Base-by-base conservation (phyloP, 345 rosid genomes). In the Raphanus raphanistrum region DNA sequence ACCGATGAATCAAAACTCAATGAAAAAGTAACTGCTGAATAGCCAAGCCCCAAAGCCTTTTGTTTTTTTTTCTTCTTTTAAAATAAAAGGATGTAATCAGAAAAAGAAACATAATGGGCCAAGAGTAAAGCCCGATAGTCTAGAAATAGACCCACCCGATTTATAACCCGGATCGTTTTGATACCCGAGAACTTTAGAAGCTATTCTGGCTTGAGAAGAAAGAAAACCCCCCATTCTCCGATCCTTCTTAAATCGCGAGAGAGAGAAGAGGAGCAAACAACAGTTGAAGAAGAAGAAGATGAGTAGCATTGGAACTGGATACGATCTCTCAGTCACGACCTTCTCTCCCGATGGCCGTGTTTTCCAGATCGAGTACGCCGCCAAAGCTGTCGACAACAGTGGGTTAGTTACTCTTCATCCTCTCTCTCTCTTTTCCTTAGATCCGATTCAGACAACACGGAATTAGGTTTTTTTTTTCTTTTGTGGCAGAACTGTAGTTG, bases 271-370 rank as follows among this genome's bases (percentile, higher is more conserved):
- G 57, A 50, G 57, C 15, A n/a, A 15, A 50, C 6, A 50, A 32
- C 33, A 21, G 43, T n/a, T 5, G 31, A 60, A 3, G 9, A 79
- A 76, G 65, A 95, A 2, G 6, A 79, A 76, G 66, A 96, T 96
- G 99, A 90, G 93, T 82, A 96, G 98, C 93, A 96, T 96, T 55
- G 98, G 99, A 45, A 96, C 99, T 0, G 98, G 99, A 11, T 96
- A 96, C 85, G 99, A 96, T 90, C 97, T 96, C 21, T 96, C 97
- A 0, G 98, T 96, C 63, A 96, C 99, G 9, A 93, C 99, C 52
- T 96, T 96, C 87, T 96, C 98, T 45, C 99, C 99, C 55, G 99
- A 96, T 76, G 99, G 98, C 75, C 98, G 99, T 62, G 99, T 96
- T 50, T 95, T 92, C 73, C 99, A 96, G 95, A 96, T 95, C 93